A percentile compares a stretch with the other conserved stretches of the same genome.
Conservation (phyloP, 257 asterid species). For the Echium plantagineum region DNA sequence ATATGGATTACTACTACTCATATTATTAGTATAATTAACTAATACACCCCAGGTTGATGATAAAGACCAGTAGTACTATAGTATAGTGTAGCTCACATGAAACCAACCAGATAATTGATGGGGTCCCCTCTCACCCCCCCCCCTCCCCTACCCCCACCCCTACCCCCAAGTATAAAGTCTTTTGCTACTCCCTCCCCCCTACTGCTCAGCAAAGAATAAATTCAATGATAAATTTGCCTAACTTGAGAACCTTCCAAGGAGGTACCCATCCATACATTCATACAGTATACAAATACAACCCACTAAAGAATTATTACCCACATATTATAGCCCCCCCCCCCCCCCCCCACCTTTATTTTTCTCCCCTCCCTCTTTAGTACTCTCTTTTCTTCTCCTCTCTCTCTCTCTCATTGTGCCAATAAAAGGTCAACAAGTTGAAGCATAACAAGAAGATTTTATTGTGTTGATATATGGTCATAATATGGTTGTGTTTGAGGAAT, state of each 20-base stretch:
- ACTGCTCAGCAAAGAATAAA: slow-evolving; percentile 25
- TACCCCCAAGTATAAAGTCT: slow-evolving; percentile 17
- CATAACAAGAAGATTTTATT: not conserved
- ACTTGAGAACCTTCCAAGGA: slow-evolving; percentile 50
- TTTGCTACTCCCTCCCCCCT: not conserved
- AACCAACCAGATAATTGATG: slow-evolving; percentile 50
- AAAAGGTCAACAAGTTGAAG: slow-evolving; percentile 2
- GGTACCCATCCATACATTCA: slow-evolving; percentile 16
- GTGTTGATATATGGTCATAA: not conserved
- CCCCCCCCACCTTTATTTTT: not conserved
- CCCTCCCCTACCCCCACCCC: slow-evolving; percentile 16
- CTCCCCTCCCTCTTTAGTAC: not conserved
- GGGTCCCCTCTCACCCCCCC: slow-evolving; percentile 26
- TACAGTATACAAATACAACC: not conserved
- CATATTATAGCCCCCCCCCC: not conserved
- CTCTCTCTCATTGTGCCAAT: slow-evolving; percentile 15
- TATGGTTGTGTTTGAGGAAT: not conserved
- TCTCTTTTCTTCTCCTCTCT: slow-evolving; percentile 2
- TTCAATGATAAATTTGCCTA: slow-evolving; percentile 33
- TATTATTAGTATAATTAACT: no score
- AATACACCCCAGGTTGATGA: slow-evolving; percentile 20
- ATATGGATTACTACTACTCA: no score
- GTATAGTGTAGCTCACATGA: slow-evolving; percentile 46
- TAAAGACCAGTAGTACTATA: slow-evolving; percentile 22
- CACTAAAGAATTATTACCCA: slow-evolving; percentile 2